Base-by-base conservation (phyloP, 495 filamentous ascomycete genomes). In the Massariosphaeria phaeospora region DNA sequence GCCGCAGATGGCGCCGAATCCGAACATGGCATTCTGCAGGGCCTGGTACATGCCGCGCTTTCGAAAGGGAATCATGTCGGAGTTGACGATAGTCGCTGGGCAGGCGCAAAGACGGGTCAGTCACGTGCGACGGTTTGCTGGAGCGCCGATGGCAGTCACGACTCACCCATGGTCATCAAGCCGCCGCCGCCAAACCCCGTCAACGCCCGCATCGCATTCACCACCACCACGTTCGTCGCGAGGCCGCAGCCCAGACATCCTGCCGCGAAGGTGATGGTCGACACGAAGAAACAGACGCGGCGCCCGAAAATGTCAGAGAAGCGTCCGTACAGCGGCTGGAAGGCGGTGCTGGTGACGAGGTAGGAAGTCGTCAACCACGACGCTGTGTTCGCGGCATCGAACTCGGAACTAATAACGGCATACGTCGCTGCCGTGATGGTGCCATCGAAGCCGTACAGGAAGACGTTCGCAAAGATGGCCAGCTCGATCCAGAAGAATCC, bases 371-470 rank as follows among this genome's bases (percentile, higher is more conserved):
- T 79, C 53, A 84, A 78, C 78, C 77, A 81, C 1, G 72, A 76
- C 1, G 75, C 69, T 7, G 72, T 77, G 57, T 77, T 75, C 15
- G 75, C 73, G 0, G 75, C 75, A 33, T 73, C 67, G 42, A 79
- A 78, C 30, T 75, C 73, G 26, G 74, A 76, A 58, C 77, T 80
- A 62, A 85, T 85, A 13, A 83, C 70, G 7, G 80, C 80, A 47
- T 84, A 84, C 3, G 81, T 84, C 9, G 81, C 76, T 0, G 81
- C 81, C 0, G 80, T 84, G 62, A 84, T 84, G 17, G 81, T 85
- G 11, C 80, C 77, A 55, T 84, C 82, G 56, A 84, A 84, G 7
- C 80, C 82, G 26, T 76, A 75, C 11, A 85, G 74, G 43, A 85
- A 84, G 3, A 85, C 80, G 42, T 84, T 83, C 21, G 79, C 74